Evolutionary conservation across 441 rosid genomes (phyloP), one percentile per base, ranked within the genome.

Genomic region (Bocquillonia castaneifolia): DNA sequence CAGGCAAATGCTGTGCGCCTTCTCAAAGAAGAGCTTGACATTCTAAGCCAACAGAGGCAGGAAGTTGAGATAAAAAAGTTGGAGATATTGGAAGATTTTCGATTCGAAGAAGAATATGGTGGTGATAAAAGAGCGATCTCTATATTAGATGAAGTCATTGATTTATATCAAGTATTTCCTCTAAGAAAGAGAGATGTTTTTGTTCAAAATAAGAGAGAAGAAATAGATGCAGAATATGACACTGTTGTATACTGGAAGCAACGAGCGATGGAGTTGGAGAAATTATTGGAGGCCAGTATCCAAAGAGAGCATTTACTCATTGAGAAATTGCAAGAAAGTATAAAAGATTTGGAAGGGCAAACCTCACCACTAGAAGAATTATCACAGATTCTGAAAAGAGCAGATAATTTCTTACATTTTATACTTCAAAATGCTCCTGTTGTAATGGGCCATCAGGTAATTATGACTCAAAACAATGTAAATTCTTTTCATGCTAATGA

Each of bases 381-480:
- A 64, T 85, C 91, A 25, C 92, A 87, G 76, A 92, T 90, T 76
- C 84, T 94, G 39, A 84, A 82, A 40, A 85, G 99, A 74, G 99
- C 99, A 1, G 99, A 94, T 73, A 90, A 91, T 69, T 94, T 91
- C 84, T 77, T 94, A 78, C 99, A 94, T 74, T 94, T 94, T 70
- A 88, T 92, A 32, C 98, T 94, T 56, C 93, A 89, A 77, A 88
- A 74, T 84, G 99, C 99, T 52, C 97, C 99, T 10, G 86, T 93
- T 71, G 97, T 91, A 29, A 90, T 91, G 47, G 97, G 99, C 0
- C 97, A 94, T 84, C 99, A 89, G 97, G 96, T 89, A 81, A 45
- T 47, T 31, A 17, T 12, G 20, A 36, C 32, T 42, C 42, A 14
- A 9, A 39, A 37, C 7, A 0, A 6, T 34, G 25, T 28, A 15